These are phyloP conservation scores for Xylaria venustula DNA, from an alignment of 495 filamentous ascomycete species.

Conservation along the genomic window DNA sequence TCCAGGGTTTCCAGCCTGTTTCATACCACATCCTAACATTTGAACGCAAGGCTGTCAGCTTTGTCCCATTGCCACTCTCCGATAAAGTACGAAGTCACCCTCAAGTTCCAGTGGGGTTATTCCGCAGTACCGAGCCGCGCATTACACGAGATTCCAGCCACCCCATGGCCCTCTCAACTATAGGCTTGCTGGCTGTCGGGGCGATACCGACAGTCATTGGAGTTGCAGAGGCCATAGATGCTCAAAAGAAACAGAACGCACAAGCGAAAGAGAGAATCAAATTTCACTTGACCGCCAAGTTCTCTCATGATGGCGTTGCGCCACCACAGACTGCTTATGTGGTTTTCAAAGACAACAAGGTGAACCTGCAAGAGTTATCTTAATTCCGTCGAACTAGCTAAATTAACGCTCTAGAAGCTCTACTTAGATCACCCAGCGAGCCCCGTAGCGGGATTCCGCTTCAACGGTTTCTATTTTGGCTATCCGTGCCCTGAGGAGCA, in stretches of 20 bases:
- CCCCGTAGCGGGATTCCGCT: conserved; percentile 49
- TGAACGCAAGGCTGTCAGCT: not conserved
- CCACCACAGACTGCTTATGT: conserved; percentile 35
- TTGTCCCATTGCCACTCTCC: not conserved
- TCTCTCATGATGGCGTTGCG: conserved; percentile 39
- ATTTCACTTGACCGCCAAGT: conserved; percentile 45
- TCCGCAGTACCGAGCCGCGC: not conserved
- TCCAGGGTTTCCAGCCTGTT: not conserved
- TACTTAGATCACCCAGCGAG: conserved; percentile 46
- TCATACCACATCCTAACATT: not conserved
- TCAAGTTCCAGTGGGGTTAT: conserved; percentile 6
- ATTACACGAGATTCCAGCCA: not conserved
- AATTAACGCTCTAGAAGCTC: conserved; percentile 27
- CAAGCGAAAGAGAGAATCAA: conserved; percentile 51
- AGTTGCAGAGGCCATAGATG: conserved; percentile 49
- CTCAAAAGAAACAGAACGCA: conserved; percentile 49
- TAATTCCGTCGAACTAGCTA: not conserved
- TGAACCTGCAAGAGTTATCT: conserved; percentile 22
- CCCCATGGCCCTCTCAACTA: conserved; percentile 30
- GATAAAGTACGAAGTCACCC: not conserved
- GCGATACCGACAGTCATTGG: conserved; percentile 51
- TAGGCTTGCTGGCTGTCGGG: conserved; percentile 47
- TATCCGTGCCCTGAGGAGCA: conserved; percentile 56
- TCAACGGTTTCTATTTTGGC: conserved; percentile 60
- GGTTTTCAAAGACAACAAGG: conserved; percentile 45